Conservation (phyloP, 169 alveolate genomes). For the Theileria orientalis region DNA sequence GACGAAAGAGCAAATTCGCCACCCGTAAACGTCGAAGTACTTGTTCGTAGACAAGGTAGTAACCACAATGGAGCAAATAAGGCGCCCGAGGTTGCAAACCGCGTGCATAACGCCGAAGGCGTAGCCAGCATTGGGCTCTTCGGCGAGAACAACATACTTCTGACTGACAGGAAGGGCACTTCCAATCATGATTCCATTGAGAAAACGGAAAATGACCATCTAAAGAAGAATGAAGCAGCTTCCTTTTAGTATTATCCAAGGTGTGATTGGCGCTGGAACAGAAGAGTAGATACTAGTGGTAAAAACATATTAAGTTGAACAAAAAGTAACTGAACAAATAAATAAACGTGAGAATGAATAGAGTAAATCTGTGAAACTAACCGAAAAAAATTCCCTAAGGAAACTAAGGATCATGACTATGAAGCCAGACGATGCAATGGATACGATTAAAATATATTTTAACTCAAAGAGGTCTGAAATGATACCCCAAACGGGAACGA, state of each 20-base stretch:
- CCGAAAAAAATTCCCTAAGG: no score
- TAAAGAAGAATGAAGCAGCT: no score
- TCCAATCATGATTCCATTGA: conserved; percentile 47
- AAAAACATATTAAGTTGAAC: no score
- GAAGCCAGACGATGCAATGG: conserved; percentile 82
- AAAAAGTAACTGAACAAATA: no score
- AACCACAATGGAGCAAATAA: conserved; percentile 9
- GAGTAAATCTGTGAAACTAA: no score
- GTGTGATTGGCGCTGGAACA: no score
- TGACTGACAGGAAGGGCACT: conserved; percentile 35
- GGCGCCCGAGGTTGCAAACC: conserved; percentile 30
- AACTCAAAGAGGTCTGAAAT: conserved; percentile 83
- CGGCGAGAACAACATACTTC: conserved; percentile 14
- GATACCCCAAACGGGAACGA: conserved; percentile 88
- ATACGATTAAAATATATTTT: conserved; percentile 80
- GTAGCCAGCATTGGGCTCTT: not conserved
- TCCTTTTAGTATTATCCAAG: no score
- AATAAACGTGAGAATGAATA: no score
- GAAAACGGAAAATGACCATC: conserved; percentile 29
- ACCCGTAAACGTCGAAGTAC: conserved; percentile 15
- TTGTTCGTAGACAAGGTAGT: not conserved
- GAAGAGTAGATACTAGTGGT: no score
- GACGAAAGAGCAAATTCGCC: conserved; percentile 31
- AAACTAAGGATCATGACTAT: conserved; percentile 70
- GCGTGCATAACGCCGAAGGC: conserved; percentile 50